A percentile compares a stretch with the other conserved stretches of the same genome.
These are phyloP conservation scores for Claviceps humidiphila DNA, from an alignment of 2,329 filamentous ascomycete species.

Conservation along the genomic window DNA sequence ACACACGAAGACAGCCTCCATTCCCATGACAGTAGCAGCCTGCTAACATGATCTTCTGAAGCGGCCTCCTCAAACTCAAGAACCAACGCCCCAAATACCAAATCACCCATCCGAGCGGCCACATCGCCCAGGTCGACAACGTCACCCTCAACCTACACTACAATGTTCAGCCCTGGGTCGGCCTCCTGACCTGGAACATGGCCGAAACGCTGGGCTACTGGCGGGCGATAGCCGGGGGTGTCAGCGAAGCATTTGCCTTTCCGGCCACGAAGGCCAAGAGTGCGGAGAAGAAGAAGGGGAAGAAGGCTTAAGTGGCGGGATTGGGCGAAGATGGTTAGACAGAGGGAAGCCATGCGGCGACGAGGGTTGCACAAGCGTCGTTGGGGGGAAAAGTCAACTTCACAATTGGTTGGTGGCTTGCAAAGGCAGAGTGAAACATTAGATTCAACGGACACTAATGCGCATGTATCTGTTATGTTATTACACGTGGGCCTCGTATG, in stretches of 20 bases:
- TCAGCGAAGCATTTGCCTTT: slow-evolving; percentile 50
- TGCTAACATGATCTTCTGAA: slow-evolving; percentile 15
- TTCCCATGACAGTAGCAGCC: too few species aligned
- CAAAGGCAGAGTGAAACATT: too few species aligned
- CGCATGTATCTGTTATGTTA: too few species aligned
- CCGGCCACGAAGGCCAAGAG: slow-evolving; percentile 48
- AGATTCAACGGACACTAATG: too few species aligned
- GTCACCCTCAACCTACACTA: slow-evolving; percentile 75
- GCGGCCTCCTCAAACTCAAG: slow-evolving; percentile 62
- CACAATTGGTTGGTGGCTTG: too few species aligned
- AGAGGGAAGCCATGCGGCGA: too few species aligned
- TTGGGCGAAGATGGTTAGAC: not conserved
- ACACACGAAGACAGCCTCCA: not conserved
- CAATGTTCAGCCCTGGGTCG: slow-evolving; percentile 97
- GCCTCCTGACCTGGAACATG: slow-evolving; percentile 70
- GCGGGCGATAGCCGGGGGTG: slow-evolving; percentile 51
- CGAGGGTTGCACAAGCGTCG: too few species aligned
- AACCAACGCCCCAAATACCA: slow-evolving; percentile 94
- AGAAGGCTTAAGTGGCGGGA: not conserved
- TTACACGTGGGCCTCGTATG: too few species aligned
- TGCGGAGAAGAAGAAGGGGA: slow-evolving; percentile 8
- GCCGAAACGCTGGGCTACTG: slow-evolving; percentile 43
- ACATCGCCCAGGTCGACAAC: slow-evolving; percentile 59
- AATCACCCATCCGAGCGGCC: slow-evolving; percentile 77
- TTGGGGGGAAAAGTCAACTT: too few species aligned